Percentiles rank a stretch among this genome's conserved stretches.
Conservation (phyloP, 495 filamentous ascomycete genomes). For the Neurospora hispaniola region DNA sequence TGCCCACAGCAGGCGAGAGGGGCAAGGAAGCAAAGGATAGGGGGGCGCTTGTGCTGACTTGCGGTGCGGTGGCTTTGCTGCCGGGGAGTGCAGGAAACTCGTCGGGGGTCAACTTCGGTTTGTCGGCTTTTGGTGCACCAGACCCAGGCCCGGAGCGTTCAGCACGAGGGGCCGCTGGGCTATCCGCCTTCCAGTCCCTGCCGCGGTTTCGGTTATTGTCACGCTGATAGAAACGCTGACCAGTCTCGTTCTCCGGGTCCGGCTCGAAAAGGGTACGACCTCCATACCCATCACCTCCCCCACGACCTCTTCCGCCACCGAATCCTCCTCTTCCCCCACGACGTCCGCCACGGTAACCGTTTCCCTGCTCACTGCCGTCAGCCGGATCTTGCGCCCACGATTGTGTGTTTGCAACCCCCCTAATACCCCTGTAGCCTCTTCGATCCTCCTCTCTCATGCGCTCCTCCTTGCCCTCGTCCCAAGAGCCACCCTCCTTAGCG, state of each 20-base stretch:
- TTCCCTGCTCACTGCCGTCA: slow-evolving; percentile 13
- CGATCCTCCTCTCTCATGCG: slow-evolving; percentile 21
- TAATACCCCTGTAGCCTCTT: slow-evolving; percentile 24
- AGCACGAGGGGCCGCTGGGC: not conserved
- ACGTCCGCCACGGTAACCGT: slow-evolving; percentile 11
- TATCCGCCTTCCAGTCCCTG: not conserved
- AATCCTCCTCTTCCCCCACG: slow-evolving; percentile 16
- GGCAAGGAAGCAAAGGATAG: slow-evolving; percentile 4
- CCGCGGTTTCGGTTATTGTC: not conserved
- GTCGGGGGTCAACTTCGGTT: slow-evolving; percentile 14
- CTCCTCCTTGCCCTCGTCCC: slow-evolving; percentile 36
- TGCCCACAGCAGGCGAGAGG: slow-evolving; percentile 25
- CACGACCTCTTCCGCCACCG: slow-evolving; percentile 11
- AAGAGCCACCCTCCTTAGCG: slow-evolving; percentile 30
- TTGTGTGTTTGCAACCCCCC: slow-evolving; percentile 15
- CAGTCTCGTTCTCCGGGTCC: not conserved
- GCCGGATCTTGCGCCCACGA: slow-evolving; percentile 1
- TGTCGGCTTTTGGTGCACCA: slow-evolving; percentile 11
- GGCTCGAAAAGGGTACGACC: not conserved
- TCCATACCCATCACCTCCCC: slow-evolving; percentile 8
- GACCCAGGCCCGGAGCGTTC: slow-evolving; percentile 1
- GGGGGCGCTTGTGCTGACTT: not conserved
- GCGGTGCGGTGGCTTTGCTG: not conserved
- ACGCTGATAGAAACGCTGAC: not conserved
- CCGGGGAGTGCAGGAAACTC: slow-evolving; percentile 35